Evolutionary conservation across 2,329 filamentous ascomycete species (phyloP).

Genomic region (Xylariaceae sp.): DNA sequence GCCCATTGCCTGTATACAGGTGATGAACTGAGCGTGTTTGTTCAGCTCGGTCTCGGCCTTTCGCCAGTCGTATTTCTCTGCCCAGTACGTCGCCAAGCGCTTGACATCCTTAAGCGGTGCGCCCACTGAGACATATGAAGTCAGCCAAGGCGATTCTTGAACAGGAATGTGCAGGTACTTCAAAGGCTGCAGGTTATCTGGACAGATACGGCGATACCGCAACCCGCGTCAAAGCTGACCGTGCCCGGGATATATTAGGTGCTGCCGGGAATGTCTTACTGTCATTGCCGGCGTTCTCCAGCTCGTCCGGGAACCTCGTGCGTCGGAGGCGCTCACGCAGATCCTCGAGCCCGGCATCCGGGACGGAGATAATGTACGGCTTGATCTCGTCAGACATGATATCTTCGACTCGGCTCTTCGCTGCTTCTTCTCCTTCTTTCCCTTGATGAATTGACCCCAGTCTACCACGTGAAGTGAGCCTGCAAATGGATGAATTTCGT

Average conservation of each 20-base stretch:
- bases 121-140: slow-evolving; percentile 40
- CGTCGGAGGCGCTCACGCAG: slow-evolving; percentile 53
- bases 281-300: slow-evolving; percentile 11
- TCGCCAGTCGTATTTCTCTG: slow-evolving; percentile 57
- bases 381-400: slow-evolving; percentile 22
- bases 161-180: neutral
- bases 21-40: slow-evolving; percentile 55
- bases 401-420: neutral
- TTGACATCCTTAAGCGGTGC: slow-evolving; percentile 57
- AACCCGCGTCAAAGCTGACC: neutral
- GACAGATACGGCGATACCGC: neutral
- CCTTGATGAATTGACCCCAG: neutral
- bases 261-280: neutral
- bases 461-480: too few species aligned
- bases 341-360: slow-evolving; percentile 48
- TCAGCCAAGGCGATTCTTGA: slow-evolving; percentile 46
- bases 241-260: neutral
- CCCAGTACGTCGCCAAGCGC: slow-evolving; percentile 55
- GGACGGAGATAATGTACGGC: slow-evolving; percentile 48
- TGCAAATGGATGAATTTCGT: too few species aligned
- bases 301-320: slow-evolving; percentile 51
- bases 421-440: neutral
- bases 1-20: slow-evolving; percentile 49
- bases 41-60: slow-evolving; percentile 56
- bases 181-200: neutral